Percentiles rank a stretch among this genome's conserved stretches.
These are phyloP conservation scores for Komagataella populi DNA, from an alignment of 805 yeast genomes.

Conservation along the genomic window DNA sequence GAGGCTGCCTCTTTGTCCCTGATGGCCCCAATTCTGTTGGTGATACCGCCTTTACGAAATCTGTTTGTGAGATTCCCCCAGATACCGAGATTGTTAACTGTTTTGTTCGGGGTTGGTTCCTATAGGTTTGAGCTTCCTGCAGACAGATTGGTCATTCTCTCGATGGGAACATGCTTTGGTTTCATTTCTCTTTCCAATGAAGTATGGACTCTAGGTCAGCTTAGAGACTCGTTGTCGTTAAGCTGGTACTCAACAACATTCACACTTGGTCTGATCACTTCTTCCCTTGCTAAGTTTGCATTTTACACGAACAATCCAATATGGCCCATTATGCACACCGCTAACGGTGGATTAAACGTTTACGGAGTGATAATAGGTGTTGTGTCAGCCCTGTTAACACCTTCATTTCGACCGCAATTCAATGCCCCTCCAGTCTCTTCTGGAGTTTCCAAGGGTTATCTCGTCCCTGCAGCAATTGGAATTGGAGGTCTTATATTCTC, in stretches of 20 bases:
- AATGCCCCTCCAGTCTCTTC: slow-evolving; percentile 7
- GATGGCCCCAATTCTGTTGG: slow-evolving; percentile 43
- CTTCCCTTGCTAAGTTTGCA: slow-evolving; percentile 65
- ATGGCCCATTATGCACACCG: slow-evolving; percentile 87
- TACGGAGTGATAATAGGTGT: slow-evolving; percentile 55
- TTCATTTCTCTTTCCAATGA: slow-evolving; percentile 46
- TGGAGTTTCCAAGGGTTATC: slow-evolving; percentile 20
- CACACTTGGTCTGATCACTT: slow-evolving; percentile 55
- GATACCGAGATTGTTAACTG: slow-evolving; percentile 38
- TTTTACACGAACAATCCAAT: slow-evolving; percentile 82
- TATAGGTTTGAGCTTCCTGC: slow-evolving; percentile 59
- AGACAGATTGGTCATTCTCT: slow-evolving; percentile 46
- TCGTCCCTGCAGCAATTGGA: slow-evolving; percentile 45
- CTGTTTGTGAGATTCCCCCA: slow-evolving; percentile 32
- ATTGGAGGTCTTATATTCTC: slow-evolving; percentile 68
- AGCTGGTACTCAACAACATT: slow-evolving; percentile 42
- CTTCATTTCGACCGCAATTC: slow-evolving; percentile 11
- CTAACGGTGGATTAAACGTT: slow-evolving; percentile 77
- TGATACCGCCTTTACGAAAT: slow-evolving; percentile 18
- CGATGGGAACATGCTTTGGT: slow-evolving; percentile 55
- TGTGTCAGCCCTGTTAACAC: slow-evolving; percentile 50
- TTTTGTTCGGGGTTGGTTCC: slow-evolving; percentile 62
- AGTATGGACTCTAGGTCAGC: slow-evolving; percentile 24
- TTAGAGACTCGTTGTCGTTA: slow-evolving; percentile 4
- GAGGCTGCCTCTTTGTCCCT: slow-evolving; percentile 57